Evolutionary conservation across 225 moss, liverwort and hornwort genomes (phyloP).

Genomic region (Physcomitrellopsis africana): DNA sequence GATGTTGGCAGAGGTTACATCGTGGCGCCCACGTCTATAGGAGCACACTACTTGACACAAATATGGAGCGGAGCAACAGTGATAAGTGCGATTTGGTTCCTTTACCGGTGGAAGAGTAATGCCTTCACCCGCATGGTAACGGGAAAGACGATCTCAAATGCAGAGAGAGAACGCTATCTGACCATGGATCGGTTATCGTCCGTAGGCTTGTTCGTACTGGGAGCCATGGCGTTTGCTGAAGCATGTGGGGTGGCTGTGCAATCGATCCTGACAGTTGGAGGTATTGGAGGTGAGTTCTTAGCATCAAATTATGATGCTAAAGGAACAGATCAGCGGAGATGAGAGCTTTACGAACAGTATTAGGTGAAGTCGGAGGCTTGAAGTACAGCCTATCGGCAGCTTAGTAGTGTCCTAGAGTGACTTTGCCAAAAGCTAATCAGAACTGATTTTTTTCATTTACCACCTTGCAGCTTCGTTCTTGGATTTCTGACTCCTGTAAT

Average conservation of each 20-base stretch:
- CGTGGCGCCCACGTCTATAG: conserved; percentile 68
- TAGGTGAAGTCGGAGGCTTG: background rate
- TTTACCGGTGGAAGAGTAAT: conserved; percentile 88
- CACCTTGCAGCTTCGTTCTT: background rate
- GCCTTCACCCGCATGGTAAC: conserved; percentile 53
- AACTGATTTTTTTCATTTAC: background rate
- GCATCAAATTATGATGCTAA: background rate
- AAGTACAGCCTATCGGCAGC: background rate
- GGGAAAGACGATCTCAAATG: conserved; percentile 44
- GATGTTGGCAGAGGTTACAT: conserved; percentile 62
- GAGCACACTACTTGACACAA: conserved; percentile 71
- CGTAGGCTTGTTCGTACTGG: conserved; percentile 62
- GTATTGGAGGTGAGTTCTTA: conserved; percentile 74
- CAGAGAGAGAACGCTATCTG: conserved; percentile 75
- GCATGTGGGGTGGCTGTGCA: conserved; percentile 87
- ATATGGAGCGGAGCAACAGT: conserved; percentile 88
- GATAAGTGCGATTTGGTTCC: conserved; percentile 78
- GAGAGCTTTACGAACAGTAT: background rate
- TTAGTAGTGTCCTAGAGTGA: background rate
- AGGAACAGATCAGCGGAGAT: background rate
- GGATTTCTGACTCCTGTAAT: conserved; percentile 12
- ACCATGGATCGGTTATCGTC: conserved; percentile 79
- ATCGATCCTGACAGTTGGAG: conserved; percentile 87
- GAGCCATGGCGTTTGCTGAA: conserved; percentile 84
- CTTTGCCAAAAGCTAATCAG: background rate